Evolutionary conservation across 306 rosid genomes (phyloP), one percentile per base, ranked within the genome.

Genomic region (Malus sieversii): DNA sequence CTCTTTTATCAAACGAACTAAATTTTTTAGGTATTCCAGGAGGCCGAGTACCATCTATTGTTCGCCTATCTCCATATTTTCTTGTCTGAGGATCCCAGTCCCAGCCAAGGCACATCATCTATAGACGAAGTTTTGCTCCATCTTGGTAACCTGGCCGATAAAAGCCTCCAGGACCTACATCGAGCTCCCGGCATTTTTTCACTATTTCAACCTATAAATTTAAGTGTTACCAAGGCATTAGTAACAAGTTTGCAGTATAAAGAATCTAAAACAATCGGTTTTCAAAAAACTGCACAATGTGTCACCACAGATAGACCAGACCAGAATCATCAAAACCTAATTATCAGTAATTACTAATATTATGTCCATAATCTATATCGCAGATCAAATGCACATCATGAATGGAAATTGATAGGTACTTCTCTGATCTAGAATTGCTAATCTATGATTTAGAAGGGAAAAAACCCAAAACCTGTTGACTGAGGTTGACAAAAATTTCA

Each of bases 61-160:
- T 22, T 45, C 87, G 75, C 25, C 16, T 57, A 11, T 53, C 35
- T 57, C 75, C 83, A 79, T 90, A 92, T 52, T 73, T 85, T 55
- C 86, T 78, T 10, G 92, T 84, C 67, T 85, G 81, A 68, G 93
- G 87, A 87, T 92, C 88, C 96, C 96, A 92, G 68, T 87, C 85
- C 79, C 59, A 52, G 72, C 96, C 96, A 77, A 92, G 90, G 72
- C 96, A 90, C 93, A 88, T 90, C 90, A 92, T 92, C 70, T 77
- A 83, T 76, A 89, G 75, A 70, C 82, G 75, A 58, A 89, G 90
- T 86, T 88, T 88, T 5, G 84, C 86, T 64, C 96, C 96, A 60
- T 48, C 70, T 57, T 79, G 68, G 80, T 75, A 92, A 42, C 89
- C 79, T 19, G 96, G 92, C 79, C 72, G 87, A 80, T 90, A 92